Base-by-base conservation (phyloP, 179 eudicot genomes). In the Camellia oleifera region DNA sequence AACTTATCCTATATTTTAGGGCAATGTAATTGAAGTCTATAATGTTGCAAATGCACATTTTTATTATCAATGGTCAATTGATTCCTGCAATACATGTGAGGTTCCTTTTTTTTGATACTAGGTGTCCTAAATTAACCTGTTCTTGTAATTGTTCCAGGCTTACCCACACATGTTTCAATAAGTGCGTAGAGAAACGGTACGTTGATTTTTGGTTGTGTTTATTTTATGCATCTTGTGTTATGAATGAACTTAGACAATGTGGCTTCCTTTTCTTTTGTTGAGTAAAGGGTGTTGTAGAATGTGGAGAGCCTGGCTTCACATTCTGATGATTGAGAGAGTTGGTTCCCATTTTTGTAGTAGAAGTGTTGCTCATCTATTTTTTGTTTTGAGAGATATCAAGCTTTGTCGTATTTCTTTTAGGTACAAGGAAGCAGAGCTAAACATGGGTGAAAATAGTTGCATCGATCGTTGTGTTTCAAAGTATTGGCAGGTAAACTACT, bases 371-470 rank as follows among this genome's bases (percentile, higher is more conserved):
- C 18, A 26, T n/a, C 67, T n/a, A 32, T 72, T 17, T 40, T 60
- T 40, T 46, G 8, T 20, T 45, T 61, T 7, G 13, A n/a, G 58
- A 42, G 26, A 4, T 7, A 67, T 42, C 57, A 14, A 58, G 46
- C 7, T 76, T 2, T 57, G 8, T 4, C 53, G n/a, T 18, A 4
- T 54, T 50, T 40, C 52, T 57, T 87, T 62, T 84, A 95, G 98
- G 88, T 96, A 90, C 90, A 96, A 94, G 89, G 98, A 96, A 11
- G 80, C 92, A 72, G 99, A 94, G 87, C 84, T 94, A 32, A 90
- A 96, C 74, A 94, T 94, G 96, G 96, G 97, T 71, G 99, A 96
- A 90, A 96, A 89, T 78, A 92, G 91, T 57, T 96, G 99, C 88
- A 94, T 96, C 53, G 98, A 96, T 75, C 95, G 98, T 46, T 96